phyloP scores from a whole-genome alignment of 2,329 filamentous ascomycete genomes.

The Periconia sp. region DNA sequence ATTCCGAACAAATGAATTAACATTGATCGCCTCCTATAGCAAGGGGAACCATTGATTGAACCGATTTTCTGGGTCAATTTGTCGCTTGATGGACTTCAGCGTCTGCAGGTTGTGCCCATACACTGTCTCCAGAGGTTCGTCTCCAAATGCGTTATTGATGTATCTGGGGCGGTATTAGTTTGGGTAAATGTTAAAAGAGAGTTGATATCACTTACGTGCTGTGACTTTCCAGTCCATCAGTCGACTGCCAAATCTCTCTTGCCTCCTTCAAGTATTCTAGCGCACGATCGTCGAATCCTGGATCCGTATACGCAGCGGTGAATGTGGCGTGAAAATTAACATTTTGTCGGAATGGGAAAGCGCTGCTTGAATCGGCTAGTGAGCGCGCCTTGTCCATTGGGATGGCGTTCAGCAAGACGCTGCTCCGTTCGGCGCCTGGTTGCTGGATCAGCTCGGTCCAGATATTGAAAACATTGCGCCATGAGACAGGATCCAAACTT shows the following conservation, averaged over 20 bases:
- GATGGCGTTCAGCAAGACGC: constrained; percentile 1
- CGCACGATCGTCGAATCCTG: no score
- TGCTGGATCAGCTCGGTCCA: constrained; percentile 1
- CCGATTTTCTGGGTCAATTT: no score
- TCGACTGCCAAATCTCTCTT: neutral
- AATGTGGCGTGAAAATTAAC: no score
- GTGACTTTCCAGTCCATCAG: neutral
- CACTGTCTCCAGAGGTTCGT: neutral
- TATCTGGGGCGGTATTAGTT: neutral
- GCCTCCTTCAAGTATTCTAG: neutral
- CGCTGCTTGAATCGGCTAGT: neutral
- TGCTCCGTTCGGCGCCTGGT: neutral
- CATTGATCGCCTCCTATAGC: no score
- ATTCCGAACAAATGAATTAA: no score
- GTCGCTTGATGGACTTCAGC: neutral
- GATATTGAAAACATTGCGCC: neutral
- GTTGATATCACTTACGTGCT: neutral
- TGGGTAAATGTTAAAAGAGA: neutral
- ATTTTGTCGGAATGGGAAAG: no score
- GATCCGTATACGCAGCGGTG: no score
- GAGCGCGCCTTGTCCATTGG: constrained; percentile 1
- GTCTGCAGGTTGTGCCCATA: neutral
- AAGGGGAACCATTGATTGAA: no score
- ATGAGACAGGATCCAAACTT: neutral
- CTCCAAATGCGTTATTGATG: constrained; percentile 1